Evolutionary conservation across 305 asterid species (phyloP), one percentile per base, ranked within the genome.

Genomic region (Solanum chacoense): DNA sequence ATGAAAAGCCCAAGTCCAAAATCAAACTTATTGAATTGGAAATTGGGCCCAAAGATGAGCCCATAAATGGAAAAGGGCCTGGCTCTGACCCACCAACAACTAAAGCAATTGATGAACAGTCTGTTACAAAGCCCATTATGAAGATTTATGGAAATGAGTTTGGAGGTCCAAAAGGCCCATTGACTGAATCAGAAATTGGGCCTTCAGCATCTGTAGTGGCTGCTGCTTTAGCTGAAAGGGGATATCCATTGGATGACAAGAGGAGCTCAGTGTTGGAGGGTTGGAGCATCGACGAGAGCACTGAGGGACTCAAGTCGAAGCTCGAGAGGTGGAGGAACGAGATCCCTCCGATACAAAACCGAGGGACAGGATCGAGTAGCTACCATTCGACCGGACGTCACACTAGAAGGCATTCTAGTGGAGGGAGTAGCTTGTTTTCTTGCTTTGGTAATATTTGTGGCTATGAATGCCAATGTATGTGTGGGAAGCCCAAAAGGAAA

Each of bases 201-300:
- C 98, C 99, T 14, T 95, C 99, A 0, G 96, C 98, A 0, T 96
- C 98, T 4, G 96, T 95, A 90, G 95, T 96, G 89, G 99, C 98
- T 3, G 98, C 95, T 11, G 91, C 92, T 11, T 87, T 95, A 88
- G 95, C 95, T 1, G 93, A 93, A 78, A 93, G 89, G 84, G 89
- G 89, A 65, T 94, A 95, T 85, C 97, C 95, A 1, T 31, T 93
- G 65, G 95, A 94, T 0, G 97, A 93, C 84, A 93, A 94, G 11
- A 89, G 91, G 73, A 95, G 98, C 90, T 96, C 98, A 2, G 97
- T 95, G 12, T 85, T 95, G 93, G 96, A 94, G 24, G 97, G 97
- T 59, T 96, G 99, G 99, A 95, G 98, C 91, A 32, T 94, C 92
- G 95, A 95, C 24, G 99, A 96, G 85, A 95, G 98, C 75, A 93